phyloP scores from a whole-genome alignment of 2,329 filamentous ascomycete genomes.

The Diplodia mutila region DNA sequence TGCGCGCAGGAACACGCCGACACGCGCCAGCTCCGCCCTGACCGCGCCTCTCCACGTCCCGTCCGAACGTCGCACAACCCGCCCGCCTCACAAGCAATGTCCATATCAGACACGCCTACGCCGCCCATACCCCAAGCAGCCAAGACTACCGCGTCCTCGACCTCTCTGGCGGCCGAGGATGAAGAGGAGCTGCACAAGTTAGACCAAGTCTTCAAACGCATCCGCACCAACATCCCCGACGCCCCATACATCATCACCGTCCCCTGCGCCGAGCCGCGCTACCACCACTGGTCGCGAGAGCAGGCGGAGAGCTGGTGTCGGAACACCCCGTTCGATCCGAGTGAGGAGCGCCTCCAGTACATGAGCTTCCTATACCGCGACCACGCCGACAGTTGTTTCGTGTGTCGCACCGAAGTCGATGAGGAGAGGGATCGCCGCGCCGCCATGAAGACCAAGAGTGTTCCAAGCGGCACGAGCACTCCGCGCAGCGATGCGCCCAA shows the following conservation, averaged over 20 bases:
- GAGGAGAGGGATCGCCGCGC: constrained; percentile 55
- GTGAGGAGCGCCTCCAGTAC: constrained; percentile 65
- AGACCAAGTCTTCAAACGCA: constrained; percentile 48
- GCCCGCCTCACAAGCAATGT: constrained; percentile 33
- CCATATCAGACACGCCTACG: constrained; percentile 37
- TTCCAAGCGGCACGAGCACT: constrained; percentile 35
- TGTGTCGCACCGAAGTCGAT: constrained; percentile 57
- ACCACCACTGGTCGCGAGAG: constrained; percentile 48
- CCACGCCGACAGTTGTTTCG: constrained; percentile 53
- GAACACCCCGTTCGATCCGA: constrained; percentile 56
- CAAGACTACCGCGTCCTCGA: constrained; percentile 10
- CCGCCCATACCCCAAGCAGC: constrained; percentile 36
- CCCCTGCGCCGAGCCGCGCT: constrained; percentile 49
- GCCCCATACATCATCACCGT: constrained; percentile 54
- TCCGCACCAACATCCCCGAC: constrained; percentile 46
- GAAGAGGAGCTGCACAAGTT: constrained; percentile 46
- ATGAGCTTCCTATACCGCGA: constrained; percentile 65
- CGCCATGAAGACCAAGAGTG: constrained; percentile 37
- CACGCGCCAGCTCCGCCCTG: constrained; percentile 21
- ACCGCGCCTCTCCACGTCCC: constrained; percentile 17
- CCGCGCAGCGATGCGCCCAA: constrained; percentile 50
- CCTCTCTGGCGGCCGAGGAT: constrained; percentile 34
- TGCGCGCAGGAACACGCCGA: constrained; percentile 7
- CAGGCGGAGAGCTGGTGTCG: constrained; percentile 47
- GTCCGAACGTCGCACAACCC: constrained; percentile 22